Conservation (phyloP, 164 flowering plant genomes). For the Magnolia kwangsiensis region DNA sequence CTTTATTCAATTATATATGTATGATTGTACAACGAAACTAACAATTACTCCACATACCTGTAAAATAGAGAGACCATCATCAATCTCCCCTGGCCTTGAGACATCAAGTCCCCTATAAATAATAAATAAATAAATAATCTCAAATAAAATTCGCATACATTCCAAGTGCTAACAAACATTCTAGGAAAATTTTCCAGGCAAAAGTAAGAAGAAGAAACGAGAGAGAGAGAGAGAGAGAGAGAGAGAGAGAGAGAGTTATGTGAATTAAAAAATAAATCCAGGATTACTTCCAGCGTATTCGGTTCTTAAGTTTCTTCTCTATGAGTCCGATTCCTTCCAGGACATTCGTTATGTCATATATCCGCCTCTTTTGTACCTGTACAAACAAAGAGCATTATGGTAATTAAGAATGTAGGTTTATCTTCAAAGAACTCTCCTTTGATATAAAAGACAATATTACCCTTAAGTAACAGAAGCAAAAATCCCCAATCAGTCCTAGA, state of each 20-base stretch:
- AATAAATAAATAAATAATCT: neutral
- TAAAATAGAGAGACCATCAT: constrained; percentile 40
- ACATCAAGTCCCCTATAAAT: constrained; percentile 61
- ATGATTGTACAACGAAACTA: neutral
- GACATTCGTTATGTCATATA: constrained; percentile 96
- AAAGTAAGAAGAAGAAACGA: neutral
- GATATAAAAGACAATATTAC: constrained; percentile 86
- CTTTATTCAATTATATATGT: neutral
- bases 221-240: constrained; percentile 3
- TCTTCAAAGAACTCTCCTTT: constrained; percentile 41
- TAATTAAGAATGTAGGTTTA: neutral
- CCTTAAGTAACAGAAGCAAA: constrained; percentile 71
- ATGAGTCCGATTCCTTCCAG: constrained; percentile 95
- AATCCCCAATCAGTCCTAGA: constrained; percentile 24
- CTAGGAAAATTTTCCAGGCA: neutral
- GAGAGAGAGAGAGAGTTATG: neutral
- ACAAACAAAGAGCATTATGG: constrained; percentile 3
- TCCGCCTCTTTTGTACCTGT: constrained; percentile 93
- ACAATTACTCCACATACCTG: constrained; percentile 42
- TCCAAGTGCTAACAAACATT: neutral
- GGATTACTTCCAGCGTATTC: constrained; percentile 89
- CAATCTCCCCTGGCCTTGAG: constrained; percentile 56
- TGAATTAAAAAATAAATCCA: neutral
- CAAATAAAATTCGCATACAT: constrained; percentile 4
- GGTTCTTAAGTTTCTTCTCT: constrained; percentile 89